phyloP scores from a whole-genome alignment of 2,329 filamentous ascomycete genomes.

The Cylindrodendrum hubeiense region DNA sequence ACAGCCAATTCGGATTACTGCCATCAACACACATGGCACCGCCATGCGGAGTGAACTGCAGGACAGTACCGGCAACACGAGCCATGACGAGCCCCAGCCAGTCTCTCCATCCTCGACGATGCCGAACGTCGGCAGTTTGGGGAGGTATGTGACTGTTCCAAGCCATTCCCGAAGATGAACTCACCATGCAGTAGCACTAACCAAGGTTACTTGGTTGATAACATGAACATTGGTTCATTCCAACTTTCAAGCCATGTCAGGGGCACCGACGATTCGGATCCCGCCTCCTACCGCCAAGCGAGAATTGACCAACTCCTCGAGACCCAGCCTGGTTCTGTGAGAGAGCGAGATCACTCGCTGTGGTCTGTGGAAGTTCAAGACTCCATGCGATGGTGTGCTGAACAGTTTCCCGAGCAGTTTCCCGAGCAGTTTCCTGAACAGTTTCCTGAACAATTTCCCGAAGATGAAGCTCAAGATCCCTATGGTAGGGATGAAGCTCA shows the following conservation, averaged over 20 bases:
- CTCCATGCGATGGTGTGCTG: too few species aligned
- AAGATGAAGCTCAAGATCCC: neutral
- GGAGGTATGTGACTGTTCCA: slow-evolving; percentile 1
- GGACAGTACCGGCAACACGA: neutral
- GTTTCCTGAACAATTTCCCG: neutral
- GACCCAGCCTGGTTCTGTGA: neutral
- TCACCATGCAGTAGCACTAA: slow-evolving; percentile 2
- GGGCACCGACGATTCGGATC: neutral
- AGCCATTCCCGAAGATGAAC: neutral
- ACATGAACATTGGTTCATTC: neutral
- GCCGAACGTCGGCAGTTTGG: slow-evolving; percentile 6
- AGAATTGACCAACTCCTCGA: neutral
- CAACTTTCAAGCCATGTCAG: neutral
- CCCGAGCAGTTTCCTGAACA: neutral
- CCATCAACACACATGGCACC: neutral
- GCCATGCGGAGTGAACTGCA: neutral
- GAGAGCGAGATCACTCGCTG: neutral
- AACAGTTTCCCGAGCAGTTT: neutral
- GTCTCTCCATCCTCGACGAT: slow-evolving; percentile 5
- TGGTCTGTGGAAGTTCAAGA: neutral
- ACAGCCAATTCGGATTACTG: neutral
- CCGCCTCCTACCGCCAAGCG: neutral
- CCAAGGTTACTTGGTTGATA: neutral
- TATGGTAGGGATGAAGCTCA: neutral
- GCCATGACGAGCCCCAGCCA: neutral